Conservation (phyloP, 257 asterid genomes). For the Linderniella brevidens region DNA sequence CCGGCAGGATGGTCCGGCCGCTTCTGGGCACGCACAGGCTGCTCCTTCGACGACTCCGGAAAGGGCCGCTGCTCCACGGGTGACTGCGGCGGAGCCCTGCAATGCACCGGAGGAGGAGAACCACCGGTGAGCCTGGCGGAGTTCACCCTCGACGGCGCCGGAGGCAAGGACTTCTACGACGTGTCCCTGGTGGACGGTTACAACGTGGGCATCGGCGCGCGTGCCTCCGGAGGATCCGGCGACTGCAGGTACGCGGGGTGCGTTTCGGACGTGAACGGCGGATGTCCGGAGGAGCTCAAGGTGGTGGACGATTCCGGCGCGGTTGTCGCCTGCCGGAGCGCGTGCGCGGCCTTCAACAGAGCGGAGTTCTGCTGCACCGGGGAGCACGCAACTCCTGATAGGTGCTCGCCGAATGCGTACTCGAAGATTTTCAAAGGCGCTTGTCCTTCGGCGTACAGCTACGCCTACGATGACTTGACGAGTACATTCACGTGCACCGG, state of each 20-base stretch:
- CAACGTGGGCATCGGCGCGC: slow-evolving; percentile 35
- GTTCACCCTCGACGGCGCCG: slow-evolving; percentile 40
- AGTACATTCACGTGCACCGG: slow-evolving; percentile 67
- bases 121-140: slow-evolving; percentile 69
- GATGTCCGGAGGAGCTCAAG: slow-evolving; percentile 33
- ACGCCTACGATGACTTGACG: slow-evolving; percentile 77
- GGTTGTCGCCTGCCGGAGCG: slow-evolving; percentile 61
- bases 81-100: slow-evolving; percentile 42
- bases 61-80: slow-evolving; percentile 60
- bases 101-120: slow-evolving; percentile 51
- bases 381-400: slow-evolving; percentile 41
- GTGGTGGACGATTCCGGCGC: slow-evolving; percentile 17
- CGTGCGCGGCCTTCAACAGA: slow-evolving; percentile 49
- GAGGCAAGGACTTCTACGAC: slow-evolving; percentile 58
- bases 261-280: slow-evolving; percentile 23
- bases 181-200: slow-evolving; percentile 80
- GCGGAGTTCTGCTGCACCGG: slow-evolving; percentile 81
- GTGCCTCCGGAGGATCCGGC: slow-evolving; percentile 35
- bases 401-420: slow-evolving; percentile 55
- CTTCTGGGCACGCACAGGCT: slow-evolving; percentile 81
- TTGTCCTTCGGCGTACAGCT: slow-evolving; percentile 82
- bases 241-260: slow-evolving; percentile 32
- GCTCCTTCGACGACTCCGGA: slow-evolving; percentile 43
- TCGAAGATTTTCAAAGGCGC: slow-evolving; percentile 60
- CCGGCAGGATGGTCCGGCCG: slow-evolving; percentile 92